These are phyloP conservation scores for Xylaria sp. DNA, from an alignment of 2,329 filamentous ascomycete genomes.

Conservation along the genomic window DNA sequence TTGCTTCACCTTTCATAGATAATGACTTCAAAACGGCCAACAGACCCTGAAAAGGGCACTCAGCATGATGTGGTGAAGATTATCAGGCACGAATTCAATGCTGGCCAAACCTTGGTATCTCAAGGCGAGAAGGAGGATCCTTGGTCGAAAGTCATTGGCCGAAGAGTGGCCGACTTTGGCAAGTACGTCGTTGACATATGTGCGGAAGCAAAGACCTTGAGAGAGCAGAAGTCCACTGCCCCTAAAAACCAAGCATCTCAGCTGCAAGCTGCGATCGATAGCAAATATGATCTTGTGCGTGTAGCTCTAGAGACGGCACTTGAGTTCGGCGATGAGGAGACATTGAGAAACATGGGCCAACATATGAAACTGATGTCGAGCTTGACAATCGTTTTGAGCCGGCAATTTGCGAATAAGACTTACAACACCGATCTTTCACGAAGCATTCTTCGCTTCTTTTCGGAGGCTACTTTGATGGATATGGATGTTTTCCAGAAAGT, in stretches of 20 bases:
- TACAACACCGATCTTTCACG: slow-evolving; percentile 65
- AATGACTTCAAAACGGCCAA: slow-evolving; percentile 37
- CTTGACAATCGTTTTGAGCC: slow-evolving; percentile 64
- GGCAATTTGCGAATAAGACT: slow-evolving; percentile 63
- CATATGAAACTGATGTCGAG: slow-evolving; percentile 66
- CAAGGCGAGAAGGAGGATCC: slow-evolving; percentile 46
- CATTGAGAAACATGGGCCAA: slow-evolving; percentile 67
- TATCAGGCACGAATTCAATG: slow-evolving; percentile 42
- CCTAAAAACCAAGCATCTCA: slow-evolving; percentile 32
- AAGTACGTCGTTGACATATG: slow-evolving; percentile 54
- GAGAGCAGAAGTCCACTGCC: slow-evolving; percentile 50
- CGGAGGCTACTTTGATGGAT: slow-evolving; percentile 49
- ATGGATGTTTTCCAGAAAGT: slow-evolving; percentile 28
- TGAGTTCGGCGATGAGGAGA: slow-evolving; percentile 63
- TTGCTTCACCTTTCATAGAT: slow-evolving; percentile 33
- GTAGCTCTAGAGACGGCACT: slow-evolving; percentile 64
- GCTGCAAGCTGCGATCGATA: slow-evolving; percentile 54
- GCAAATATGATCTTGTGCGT: slow-evolving; percentile 60
- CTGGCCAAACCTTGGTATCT: slow-evolving; percentile 36
- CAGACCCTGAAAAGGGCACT: slow-evolving; percentile 40
- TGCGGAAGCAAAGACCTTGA: slow-evolving; percentile 26
- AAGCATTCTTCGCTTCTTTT: slow-evolving; percentile 68
- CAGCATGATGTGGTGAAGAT: slow-evolving; percentile 46
- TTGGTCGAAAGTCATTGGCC: slow-evolving; percentile 50
- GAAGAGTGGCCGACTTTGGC: slow-evolving; percentile 54